Evolutionary conservation across 305 asterid genomes (phyloP), one percentile per base, ranked within the genome.

Genomic region (Solanum hybrid): DNA sequence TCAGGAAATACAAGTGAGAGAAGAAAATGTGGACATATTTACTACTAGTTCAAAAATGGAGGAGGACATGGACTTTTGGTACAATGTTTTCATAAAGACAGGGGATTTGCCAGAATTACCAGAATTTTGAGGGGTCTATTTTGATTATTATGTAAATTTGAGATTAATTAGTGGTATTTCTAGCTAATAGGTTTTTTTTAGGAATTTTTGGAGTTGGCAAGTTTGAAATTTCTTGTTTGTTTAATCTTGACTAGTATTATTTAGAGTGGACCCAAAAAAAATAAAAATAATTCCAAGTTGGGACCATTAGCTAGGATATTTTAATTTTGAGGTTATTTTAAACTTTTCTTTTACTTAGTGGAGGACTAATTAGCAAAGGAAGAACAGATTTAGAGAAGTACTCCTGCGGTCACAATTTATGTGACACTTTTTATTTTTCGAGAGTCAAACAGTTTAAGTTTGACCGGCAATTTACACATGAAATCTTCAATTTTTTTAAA

Each of bases 11-110:
- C 78, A 92, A 91, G 70, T 37, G 88, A 91, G 32, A 26, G 81
- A 75, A 83, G 93, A 93, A 41, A 88, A 76, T 89, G 91, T 85
- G 88, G 92, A 90, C 72, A 57, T 6, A 90, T 76, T 65, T 39
- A 11, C 45, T 77, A 91, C 36, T 79, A 9, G 72, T 83, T 91
- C 61, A 95, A 94, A 79, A 93, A 92, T 80, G 87, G 87, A 83
- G 73, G 87, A 83, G 36, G 94, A 93, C 90, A 92, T 95, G 96
- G 98, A 95, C 90, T 97, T 96, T 91, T 97, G 99, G 99, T 96
- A 91, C 93, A 91, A 96, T 90, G 92, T 97, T 89, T 96, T 95
- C 90, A 92, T 93, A 68, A 89, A 95, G 85, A 83, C 87, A 4
- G 98, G 92, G 14, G 94, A 94, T 76, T 89, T 96, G 91, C 97